Percentiles rank a stretch among this genome's conserved stretches.
These are phyloP conservation scores for Lablab purpureus DNA, from an alignment of 306 rosid genomes.

Conservation along the genomic window DNA sequence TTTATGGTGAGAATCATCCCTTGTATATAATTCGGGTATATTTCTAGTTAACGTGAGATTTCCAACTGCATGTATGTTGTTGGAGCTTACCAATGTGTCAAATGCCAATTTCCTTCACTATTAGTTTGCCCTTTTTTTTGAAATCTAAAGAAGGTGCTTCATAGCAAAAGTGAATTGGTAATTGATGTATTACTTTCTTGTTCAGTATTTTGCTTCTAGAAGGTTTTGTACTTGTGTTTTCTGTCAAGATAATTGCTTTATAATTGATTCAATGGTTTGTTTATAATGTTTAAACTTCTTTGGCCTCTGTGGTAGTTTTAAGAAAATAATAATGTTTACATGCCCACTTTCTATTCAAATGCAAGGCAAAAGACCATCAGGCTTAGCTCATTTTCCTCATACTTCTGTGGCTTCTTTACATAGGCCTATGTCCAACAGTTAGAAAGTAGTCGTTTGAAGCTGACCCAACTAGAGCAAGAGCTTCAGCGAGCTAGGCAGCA, in stretches of 20 bases:
- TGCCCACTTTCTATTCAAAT: constrained; percentile 28
- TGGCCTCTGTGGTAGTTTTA: constrained; percentile 6
- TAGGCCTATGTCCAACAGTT: constrained; percentile 97
- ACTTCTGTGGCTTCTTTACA: constrained; percentile 20
- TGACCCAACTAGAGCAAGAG: constrained; percentile 97
- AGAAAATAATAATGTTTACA: constrained; percentile 27
- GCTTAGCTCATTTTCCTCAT: constrained; percentile 33
- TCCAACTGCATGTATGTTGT: no score
- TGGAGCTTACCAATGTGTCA: constrained; percentile 21
- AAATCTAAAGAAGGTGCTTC: constrained; percentile 1
- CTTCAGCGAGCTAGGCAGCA: constrained; percentile 98
- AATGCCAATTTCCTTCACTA: not conserved
- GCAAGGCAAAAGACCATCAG: constrained; percentile 18
- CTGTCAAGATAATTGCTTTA: not conserved
- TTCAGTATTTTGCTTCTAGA: constrained; percentile 7
- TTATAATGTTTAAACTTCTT: constrained; percentile 20
- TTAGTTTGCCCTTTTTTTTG: not conserved
- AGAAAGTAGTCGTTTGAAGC: constrained; percentile 96
- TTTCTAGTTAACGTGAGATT: no score
- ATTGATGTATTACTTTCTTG: constrained; percentile 12
- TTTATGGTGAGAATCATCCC: no score
- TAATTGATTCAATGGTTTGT: constrained; percentile 23
- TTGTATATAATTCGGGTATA: no score
- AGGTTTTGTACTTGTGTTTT: not conserved
- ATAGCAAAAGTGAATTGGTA: not conserved